Evolutionary conservation across 768 basidiomycete genomes (phyloP), one percentile per base, ranked within the genome.

Genomic region (Hericium coralloides): DNA sequence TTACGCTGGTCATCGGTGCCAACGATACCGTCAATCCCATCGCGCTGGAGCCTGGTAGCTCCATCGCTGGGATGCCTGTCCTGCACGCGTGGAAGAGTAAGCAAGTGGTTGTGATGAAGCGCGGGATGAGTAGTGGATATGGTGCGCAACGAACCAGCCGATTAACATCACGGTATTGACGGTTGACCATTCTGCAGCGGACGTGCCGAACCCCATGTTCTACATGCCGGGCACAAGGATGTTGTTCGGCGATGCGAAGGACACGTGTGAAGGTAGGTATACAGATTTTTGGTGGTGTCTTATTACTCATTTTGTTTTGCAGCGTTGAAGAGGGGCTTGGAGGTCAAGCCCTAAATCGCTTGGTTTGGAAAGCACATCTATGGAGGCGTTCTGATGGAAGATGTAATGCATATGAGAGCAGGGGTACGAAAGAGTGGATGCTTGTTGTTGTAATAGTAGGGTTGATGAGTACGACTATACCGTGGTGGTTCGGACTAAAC

Each of bases 21-120:
- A 94, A 94, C 64, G 92, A 94, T 66, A 94, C 92, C 1, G 92
- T 94, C 53, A 94, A 94, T 66, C 91, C 92, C 14, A 92, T 93
- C 60, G 88, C 90, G 10, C 75, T 94, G 12, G 91, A 94, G 68
- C 79, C 87, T 15, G 90, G 90, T 43, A 92, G 89, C 55, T 76
- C 90, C 2, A 94, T 94, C 60, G 91, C 91, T 1, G 92, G 92
- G 26, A 94, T 94, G 92, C 90, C 92, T 15, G 92, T 94, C 18
- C 75, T 94, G 55, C 88, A 92, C 60, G 92, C 87, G 7, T 94
- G 92, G 92, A 91, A 93, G 81, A 89, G 87, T 70, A 92, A 92
- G 68, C 87, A 91, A 63, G 90, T 92, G 45, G 78, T 94, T 53
- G 91, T 94, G 39, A 94, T 94, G 92, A 94, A 94, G 72, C 80